These are phyloP conservation scores for Hysterangium stoloniferum DNA, from an alignment of 768 basidiomycete species.

Conservation along the genomic window DNA sequence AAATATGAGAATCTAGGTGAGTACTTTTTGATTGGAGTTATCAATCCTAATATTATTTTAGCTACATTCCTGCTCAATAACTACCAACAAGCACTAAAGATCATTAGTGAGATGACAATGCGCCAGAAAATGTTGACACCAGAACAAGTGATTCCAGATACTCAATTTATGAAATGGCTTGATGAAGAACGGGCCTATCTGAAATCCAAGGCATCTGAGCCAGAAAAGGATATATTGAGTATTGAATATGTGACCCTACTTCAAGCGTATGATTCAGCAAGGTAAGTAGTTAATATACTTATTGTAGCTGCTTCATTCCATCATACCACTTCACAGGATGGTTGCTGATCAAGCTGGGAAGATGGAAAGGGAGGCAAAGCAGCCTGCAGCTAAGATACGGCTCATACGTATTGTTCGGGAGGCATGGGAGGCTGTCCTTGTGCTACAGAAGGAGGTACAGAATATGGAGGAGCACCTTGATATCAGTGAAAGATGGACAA, in stretches of 20 bases:
- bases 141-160: neutral
- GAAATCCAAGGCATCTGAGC: neutral
- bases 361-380: neutral
- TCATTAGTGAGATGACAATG: neutral
- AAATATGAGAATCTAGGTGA: no score
- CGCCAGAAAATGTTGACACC: neutral
- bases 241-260: neutral
- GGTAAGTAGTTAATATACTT: neutral
- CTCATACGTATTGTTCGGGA: neutral
- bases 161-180: neutral
- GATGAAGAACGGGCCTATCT: neutral
- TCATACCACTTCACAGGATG: neutral
- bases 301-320: neutral
- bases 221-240: neutral
- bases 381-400: neutral
- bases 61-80: neutral
- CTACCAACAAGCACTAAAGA: slow-evolving; percentile 4
- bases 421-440: neutral
- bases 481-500: slow-evolving; percentile 16
- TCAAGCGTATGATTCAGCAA: neutral
- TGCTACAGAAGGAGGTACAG: neutral
- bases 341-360: neutral
- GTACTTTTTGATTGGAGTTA: no score
- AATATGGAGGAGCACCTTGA: slow-evolving; percentile 12
- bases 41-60: slow-evolving; percentile 9